Evolutionary conservation across 768 basidiomycete genomes (phyloP), one percentile per base, ranked within the genome.

Genomic region (Amanita rubescens): DNA sequence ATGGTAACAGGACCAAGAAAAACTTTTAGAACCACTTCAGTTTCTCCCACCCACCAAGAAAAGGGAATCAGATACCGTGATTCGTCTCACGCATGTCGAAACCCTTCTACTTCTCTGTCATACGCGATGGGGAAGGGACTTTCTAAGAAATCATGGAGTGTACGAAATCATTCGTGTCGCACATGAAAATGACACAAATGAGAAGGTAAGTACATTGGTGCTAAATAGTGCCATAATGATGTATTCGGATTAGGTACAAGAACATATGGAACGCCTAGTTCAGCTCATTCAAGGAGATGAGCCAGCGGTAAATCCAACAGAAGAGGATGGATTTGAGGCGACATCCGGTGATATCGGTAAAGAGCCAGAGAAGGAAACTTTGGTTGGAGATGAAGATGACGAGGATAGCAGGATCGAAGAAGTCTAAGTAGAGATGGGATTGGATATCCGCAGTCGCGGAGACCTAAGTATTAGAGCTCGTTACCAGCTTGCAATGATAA

Each of bases 231-330:
- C 17, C 15, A 51, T 47, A 6, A 24, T 27, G 33, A 33, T 25
- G 47, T 48, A 19, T 10, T n/a, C 19, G 15, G 30, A 25, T 27
- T 60, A 95, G 91, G 82, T 95, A 44, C 81, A 84, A 2, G 91
- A 92, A 64, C 85, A 87, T 41, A 87, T 96, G 37, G 91, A 93
- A 62, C 81, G 92, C 14, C 72, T 98, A 7, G 96, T 97, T 3
- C 85, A 79, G 57, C 69, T 97, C n/a, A 65, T 99, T 34, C 83
- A 94, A 60, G 78, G 90, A 1, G 80, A 85, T 0, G 92, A 94
- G 63, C 81, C 78, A 3, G 68, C 73, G 3, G 73, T 79, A 8
- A 75, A 74, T 8, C 58, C 65, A 3, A 62, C 60, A n/a, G 73
- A 76, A 35, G 70, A 67, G 46, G 69, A 63, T 15, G 69, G 67